A percentile compares a stretch with the other conserved stretches of the same genome.
These are phyloP conservation scores for Excoecaria cochinchinensis DNA, from an alignment of 345 rosid species.

Conservation along the genomic window DNA sequence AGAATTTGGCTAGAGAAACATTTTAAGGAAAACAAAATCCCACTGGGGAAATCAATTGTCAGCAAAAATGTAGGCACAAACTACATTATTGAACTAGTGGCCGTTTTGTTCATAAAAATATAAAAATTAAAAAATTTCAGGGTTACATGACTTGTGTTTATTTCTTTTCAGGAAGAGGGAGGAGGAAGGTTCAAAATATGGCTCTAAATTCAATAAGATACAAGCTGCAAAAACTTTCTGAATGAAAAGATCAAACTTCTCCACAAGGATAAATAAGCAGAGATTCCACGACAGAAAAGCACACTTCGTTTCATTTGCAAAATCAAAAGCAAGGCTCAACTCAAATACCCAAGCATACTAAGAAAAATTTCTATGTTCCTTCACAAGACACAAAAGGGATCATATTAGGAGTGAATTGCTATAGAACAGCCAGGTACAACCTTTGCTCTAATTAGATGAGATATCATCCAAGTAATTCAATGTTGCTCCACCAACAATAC, in stretches of 20 bases:
- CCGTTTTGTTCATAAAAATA: not conserved
- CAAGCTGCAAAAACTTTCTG: not conserved
- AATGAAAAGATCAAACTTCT: not conserved
- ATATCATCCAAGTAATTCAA: not conserved
- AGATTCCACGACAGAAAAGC: not conserved
- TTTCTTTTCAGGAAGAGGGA: conserved; percentile 2
- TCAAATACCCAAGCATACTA: not conserved
- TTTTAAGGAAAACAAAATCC: not conserved
- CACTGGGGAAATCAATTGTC: not conserved
- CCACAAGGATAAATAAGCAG: not conserved
- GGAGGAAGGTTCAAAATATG: not conserved
- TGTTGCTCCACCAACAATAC: not conserved
- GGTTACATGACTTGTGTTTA: not conserved
- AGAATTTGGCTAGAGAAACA: not conserved
- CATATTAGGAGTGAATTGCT: not conserved
- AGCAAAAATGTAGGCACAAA: not conserved
- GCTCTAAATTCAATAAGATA: not conserved
- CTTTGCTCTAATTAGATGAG: not conserved
- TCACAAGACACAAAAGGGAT: not conserved
- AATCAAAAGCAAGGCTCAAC: not conserved
- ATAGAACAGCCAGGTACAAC: not conserved
- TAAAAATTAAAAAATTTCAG: not conserved
- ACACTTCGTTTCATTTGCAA: not conserved
- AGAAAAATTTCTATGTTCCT: not conserved
- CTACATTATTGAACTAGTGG: not conserved